These are phyloP conservation scores for Erysimum cheiranthoides DNA, from an alignment of 345 rosid genomes.

Conservation along the genomic window DNA sequence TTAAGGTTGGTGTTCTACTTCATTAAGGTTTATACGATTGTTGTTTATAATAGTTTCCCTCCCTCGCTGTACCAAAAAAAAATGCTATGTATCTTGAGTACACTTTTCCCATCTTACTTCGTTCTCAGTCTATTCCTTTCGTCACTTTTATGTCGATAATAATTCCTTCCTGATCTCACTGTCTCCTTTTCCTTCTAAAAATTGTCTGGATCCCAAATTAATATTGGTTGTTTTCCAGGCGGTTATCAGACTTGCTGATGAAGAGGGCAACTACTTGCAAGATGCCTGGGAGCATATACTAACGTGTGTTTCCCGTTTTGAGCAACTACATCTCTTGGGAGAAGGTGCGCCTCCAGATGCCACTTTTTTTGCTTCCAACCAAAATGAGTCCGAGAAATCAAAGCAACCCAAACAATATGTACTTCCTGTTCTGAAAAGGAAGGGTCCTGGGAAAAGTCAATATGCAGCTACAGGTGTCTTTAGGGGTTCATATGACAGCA, in stretches of 20 bases:
- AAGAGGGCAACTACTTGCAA: slow-evolving; percentile 86
- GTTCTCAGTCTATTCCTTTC: slow-evolving; percentile 29
- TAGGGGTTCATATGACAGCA: slow-evolving; percentile 88
- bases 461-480: slow-evolving; percentile 87
- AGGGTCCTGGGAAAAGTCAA: slow-evolving; percentile 69
- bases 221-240: slow-evolving; percentile 56
- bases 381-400: slow-evolving; percentile 53
- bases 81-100: slow-evolving; percentile 30
- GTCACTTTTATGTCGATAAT: slow-evolving; percentile 17
- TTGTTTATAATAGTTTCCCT: slow-evolving; percentile 3
- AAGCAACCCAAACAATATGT: slow-evolving; percentile 57
- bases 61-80: slow-evolving; percentile 9
- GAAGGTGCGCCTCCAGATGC: slow-evolving; percentile 86
- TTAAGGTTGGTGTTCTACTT: slow-evolving; percentile 61
- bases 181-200: slow-evolving; percentile 4
- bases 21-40: neutral
- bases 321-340: slow-evolving; percentile 87
- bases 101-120: slow-evolving; percentile 2
- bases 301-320: slow-evolving; percentile 91
- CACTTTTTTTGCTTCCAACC: slow-evolving; percentile 61
- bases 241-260: slow-evolving; percentile 78
- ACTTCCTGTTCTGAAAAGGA: slow-evolving; percentile 70
- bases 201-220: slow-evolving; percentile 14
- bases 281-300: slow-evolving; percentile 94
- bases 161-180: slow-evolving; percentile 19